Conservation (phyloP, 2,329 filamentous ascomycete genomes). For the Nigrograna mackinnonii region DNA sequence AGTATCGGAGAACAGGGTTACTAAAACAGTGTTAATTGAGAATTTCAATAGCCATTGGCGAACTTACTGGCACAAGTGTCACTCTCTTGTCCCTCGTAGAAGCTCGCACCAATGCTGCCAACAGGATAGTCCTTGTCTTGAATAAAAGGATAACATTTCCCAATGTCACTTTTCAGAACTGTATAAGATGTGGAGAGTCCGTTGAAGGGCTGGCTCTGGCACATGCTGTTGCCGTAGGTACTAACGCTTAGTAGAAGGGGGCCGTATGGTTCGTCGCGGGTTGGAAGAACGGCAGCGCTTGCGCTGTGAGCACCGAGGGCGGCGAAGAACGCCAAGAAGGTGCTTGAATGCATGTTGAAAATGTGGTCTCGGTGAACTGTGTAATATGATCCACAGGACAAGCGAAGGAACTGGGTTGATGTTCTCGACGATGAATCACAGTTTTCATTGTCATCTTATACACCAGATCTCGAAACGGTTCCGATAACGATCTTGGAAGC, state of each 20-base stretch:
- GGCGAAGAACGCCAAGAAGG: neutral
- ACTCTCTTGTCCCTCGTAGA: neutral
- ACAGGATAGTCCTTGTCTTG: neutral
- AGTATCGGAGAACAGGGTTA: neutral
- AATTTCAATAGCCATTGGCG: neutral
- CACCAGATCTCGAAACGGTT: neutral
- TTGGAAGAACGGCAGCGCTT: neutral
- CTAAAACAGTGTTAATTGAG: neutral
- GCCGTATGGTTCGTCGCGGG: neutral
- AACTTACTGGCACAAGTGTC: neutral
- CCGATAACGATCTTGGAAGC: neutral
- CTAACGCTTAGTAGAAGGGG: neutral
- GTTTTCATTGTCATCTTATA: no score
- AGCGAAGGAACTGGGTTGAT: neutral
- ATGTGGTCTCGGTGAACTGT: neutral
- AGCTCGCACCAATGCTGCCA: neutral
- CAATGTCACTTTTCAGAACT: neutral
- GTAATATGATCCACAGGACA: neutral
- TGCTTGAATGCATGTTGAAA: neutral
- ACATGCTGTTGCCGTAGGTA: neutral
- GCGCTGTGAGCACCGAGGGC: no score
- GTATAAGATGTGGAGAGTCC: neutral
- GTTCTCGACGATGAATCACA: neutral
- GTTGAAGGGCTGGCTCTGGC: neutral
- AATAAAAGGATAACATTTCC: neutral